Evolutionary conservation across 805 yeast genomes (phyloP), one percentile per base, ranked within the genome.

Genomic region (Wickerhamomyces ciferrii): DNA sequence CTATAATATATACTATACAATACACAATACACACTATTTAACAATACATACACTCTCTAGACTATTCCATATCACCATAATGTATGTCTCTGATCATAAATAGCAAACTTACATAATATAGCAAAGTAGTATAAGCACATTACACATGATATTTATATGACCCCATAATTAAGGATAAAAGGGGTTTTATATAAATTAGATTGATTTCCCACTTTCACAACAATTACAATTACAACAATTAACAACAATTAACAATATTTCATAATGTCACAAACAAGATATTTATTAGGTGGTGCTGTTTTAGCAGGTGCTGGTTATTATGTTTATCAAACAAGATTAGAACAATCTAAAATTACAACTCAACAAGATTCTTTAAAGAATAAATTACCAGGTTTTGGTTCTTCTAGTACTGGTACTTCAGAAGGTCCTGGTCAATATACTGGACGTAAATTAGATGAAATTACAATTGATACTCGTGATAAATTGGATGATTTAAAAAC

Each of bases 241-340:
- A 14, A 13, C 10, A 5, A 37, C 19, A 37, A 5, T 13, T 35
- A 37, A 19, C 23, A 21, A 15, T 5, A 14, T 5, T 4, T 17
- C 8, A 18, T 37, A 7, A 38, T 39, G 39, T 37, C 39, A 37
- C 9, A 14, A 21, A 34, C 46, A 3, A 56, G 47, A 50, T 47
- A 47, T 35, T 38, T 53, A 21, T 21, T 58, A 19, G 61, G 61
- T 23, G 53, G 59, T 46, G 56, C 50, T 40, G 63, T 55, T 4
- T 31, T 52, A 19, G 58, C 56, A 9, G 63, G 55, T 39, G 62
- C 52, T 36, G 45, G 55, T 14, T 60, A 56, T 45, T 58, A 59
- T 45, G 43, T 60, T 23, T 57, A 55, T 43, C 55, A 53, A 27
- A 49, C 49, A 42, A 52, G 61, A 41, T 48, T 54, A 4, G 55